A percentile compares a stretch with the other conserved stretches of the same genome.
phyloP scores from a whole-genome alignment of 2,329 filamentous ascomycete genomes.

The Colletotrichum sp. region DNA sequence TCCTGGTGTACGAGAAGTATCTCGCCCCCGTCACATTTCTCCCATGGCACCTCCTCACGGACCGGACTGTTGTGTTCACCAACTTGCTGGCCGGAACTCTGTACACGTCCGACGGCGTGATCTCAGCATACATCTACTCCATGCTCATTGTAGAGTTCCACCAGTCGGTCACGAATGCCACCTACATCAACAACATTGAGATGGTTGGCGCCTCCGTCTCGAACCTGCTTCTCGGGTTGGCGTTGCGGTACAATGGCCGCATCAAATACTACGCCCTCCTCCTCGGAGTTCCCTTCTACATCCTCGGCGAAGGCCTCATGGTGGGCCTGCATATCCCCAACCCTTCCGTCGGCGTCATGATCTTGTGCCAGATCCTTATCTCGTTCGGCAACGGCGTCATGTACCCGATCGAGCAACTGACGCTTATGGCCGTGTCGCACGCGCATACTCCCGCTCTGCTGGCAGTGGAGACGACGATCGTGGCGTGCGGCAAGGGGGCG shows the following conservation, averaged over 20 bases:
- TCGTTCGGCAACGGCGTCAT: neutral
- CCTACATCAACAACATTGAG: slow-evolving; percentile 35
- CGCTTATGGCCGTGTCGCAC: slow-evolving; percentile 3
- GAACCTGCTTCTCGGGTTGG: neutral
- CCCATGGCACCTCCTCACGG: slow-evolving; percentile 46
- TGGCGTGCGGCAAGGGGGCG: slow-evolving; percentile 32
- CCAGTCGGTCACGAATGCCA: slow-evolving; percentile 30
- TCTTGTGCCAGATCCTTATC: neutral
- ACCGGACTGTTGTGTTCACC: slow-evolving; percentile 35
- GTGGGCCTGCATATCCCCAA: neutral
- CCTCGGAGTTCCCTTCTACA: neutral
- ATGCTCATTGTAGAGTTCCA: slow-evolving; percentile 46
- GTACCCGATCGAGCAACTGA: neutral
- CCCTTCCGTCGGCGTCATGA: neutral
- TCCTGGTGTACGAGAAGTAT: slow-evolving; percentile 54
- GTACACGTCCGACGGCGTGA: slow-evolving; percentile 28
- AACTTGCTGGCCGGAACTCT: slow-evolving; percentile 24
- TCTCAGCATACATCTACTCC: slow-evolving; percentile 27
- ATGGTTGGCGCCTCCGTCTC: slow-evolving; percentile 33
- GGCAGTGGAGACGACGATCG: slow-evolving; percentile 24
- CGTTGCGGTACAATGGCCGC: neutral
- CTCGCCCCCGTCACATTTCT: slow-evolving; percentile 57
- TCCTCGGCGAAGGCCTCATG: neutral
- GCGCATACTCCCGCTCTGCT: slow-evolving; percentile 30
- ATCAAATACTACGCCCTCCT: neutral